Conservation (phyloP, 1,284 basidiomycete genomes). For the Uromyces viciae-fabae region DNA sequence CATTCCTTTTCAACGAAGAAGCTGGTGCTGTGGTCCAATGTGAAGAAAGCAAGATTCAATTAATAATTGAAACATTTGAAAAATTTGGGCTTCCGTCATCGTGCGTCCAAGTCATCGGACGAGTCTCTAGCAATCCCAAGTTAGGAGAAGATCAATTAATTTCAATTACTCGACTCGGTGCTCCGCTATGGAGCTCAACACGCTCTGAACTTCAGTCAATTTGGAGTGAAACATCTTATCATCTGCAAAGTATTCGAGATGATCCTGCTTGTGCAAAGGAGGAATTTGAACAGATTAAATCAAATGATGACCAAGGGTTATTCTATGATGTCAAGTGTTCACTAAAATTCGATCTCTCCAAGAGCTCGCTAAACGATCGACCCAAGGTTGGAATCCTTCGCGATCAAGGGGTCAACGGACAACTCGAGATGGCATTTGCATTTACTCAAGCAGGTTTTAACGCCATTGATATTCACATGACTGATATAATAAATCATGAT, state of each 20-base stretch:
- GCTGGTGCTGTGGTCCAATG: conserved; percentile 90
- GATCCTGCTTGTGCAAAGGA: conserved; percentile 72
- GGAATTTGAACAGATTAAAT: conserved; percentile 75
- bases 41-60: conserved; percentile 59
- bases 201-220: conserved; percentile 72
- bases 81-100: conserved; percentile 26
- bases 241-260: conserved; percentile 85
- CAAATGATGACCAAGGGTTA: conserved; percentile 66
- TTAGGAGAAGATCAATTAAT: conserved; percentile 62
- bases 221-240: conserved; percentile 92
- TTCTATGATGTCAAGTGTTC: conserved; percentile 72
- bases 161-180: conserved; percentile 62
- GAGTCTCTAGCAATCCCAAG: conserved; percentile 58
- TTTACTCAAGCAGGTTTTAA: conserved; percentile 90
- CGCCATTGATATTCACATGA: conserved; percentile 96
- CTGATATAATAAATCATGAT: conserved; percentile 76
- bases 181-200: conserved; percentile 65
- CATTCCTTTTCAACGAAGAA: conserved; percentile 90
- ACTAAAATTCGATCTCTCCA: conserved; percentile 50
- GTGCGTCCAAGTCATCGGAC: conserved; percentile 25
- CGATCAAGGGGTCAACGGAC: conserved; percentile 97
- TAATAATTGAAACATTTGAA: conserved; percentile 40
- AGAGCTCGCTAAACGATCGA: conserved; percentile 57
- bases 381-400: conserved; percentile 92
- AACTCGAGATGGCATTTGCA: conserved; percentile 97